Evolutionary conservation across 2,329 filamentous ascomycete species (phyloP), one percentile per base, ranked within the genome.

Genomic region (Balansia obtecta): DNA sequence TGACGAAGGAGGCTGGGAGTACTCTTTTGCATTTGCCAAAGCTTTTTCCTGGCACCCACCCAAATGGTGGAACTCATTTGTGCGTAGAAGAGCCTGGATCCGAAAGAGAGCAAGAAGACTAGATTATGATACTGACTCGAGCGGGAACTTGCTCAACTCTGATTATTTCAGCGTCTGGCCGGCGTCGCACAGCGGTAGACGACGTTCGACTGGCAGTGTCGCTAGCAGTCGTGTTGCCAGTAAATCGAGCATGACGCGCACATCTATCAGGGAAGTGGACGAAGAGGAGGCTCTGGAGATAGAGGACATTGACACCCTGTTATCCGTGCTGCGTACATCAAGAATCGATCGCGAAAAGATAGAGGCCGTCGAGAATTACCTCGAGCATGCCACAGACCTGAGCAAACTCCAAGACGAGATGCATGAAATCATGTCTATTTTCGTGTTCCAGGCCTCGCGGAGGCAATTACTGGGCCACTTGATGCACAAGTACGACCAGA

Each of bases 1-100:
- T 38, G 93, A 97, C 60, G 85, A 91, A 54, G 86, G 91, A 55
- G 93, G 93, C 3, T 98, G 93, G 93, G 85, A 95, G 63, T 98
- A 98, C 67, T 93, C 88, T 15, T 89, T 96, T 63, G 84, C 86
- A 56, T 98, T 97, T 63, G 72, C 73, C 56, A 80, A 76, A 53
- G 73, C 69, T 41, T 88, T 86, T 56, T 80, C 82, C 2, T 98
- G 93, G 93, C 93, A 98, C 65, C 83, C 84, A 3, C 86, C 86
- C 16, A 85, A 81, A 27, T 97, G 91, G 90, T 95, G 88, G 67
- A 91, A 90, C 64, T 95, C 88, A 1, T 98, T 91, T 62, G 93
- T 96, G n/a, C 77, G 93, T 37, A 75, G 93, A 57, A 78, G 93
- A 54, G 81, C 88, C 20, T 98, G 93, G 93, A 80, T 91, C 50